These are phyloP conservation scores for Cladosporium sp. DNA, from an alignment of 2,329 filamentous ascomycete species.

Conservation along the genomic window DNA sequence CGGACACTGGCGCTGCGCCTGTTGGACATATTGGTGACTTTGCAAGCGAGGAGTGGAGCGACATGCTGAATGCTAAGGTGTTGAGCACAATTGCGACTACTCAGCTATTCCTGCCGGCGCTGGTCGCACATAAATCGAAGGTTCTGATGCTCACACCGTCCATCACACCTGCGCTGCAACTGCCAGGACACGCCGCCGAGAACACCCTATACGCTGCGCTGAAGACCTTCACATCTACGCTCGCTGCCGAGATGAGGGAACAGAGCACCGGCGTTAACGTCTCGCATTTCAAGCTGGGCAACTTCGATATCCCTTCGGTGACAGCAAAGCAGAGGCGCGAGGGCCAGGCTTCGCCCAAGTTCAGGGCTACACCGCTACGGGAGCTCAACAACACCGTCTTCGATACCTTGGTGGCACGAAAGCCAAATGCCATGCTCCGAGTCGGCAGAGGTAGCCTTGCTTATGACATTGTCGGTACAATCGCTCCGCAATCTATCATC, in stretches of 20 bases:
- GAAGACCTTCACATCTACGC: slow-evolving; percentile 78
- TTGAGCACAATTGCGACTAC: slow-evolving; percentile 85
- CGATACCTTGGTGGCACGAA: slow-evolving; percentile 74
- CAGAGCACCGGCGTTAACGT: slow-evolving; percentile 67
- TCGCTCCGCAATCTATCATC: slow-evolving; percentile 75
- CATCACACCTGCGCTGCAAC: slow-evolving; percentile 76
- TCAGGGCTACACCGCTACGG: slow-evolving; percentile 63
- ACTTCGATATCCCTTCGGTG: slow-evolving; percentile 77
- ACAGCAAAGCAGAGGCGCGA: slow-evolving; percentile 41
- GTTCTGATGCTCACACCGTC: slow-evolving; percentile 77
- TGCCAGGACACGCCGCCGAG: slow-evolving; percentile 81
- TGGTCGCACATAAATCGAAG: slow-evolving; percentile 59
- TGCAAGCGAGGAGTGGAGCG: slow-evolving; percentile 78
- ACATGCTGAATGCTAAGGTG: slow-evolving; percentile 88
- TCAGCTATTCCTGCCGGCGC: slow-evolving; percentile 72
- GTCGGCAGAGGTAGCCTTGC: slow-evolving; percentile 81
- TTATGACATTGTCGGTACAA: slow-evolving; percentile 82
- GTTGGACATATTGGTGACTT: slow-evolving; percentile 83
- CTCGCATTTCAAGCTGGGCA: slow-evolving; percentile 85
- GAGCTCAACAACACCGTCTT: slow-evolving; percentile 86
- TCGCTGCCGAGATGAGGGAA: slow-evolving; percentile 75
- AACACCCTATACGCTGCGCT: slow-evolving; percentile 82
- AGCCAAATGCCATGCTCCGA: slow-evolving; percentile 63
- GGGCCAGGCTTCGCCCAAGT: slow-evolving; percentile 34
- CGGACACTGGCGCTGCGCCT: slow-evolving; percentile 69